These are phyloP conservation scores for Udeniomyces megalosporus DNA, from an alignment of 768 basidiomycete species.

Conservation along the genomic window DNA sequence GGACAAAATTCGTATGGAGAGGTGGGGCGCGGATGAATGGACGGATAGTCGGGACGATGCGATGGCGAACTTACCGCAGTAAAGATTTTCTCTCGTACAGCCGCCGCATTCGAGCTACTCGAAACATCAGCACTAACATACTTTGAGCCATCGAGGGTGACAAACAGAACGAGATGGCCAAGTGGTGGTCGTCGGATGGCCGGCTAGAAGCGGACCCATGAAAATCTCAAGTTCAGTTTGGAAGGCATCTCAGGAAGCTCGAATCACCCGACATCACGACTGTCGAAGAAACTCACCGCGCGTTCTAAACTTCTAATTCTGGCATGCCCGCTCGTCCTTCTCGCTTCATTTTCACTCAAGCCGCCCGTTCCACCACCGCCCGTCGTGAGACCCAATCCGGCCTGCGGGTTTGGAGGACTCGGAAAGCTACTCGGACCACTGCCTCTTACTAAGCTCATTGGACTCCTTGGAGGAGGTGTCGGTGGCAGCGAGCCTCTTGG, in stretches of 20 bases:
- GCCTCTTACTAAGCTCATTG: no score
- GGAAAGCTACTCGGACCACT: no score
- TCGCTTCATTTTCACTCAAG: no score
- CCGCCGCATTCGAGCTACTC: background rate
- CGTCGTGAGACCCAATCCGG: background rate
- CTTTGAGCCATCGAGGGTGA: slow-evolving; percentile 10
- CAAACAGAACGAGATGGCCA: slow-evolving; percentile 2
- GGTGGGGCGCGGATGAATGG: background rate
- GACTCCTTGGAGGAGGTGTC: no score
- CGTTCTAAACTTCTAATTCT: no score
- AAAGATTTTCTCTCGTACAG: slow-evolving; percentile 13
- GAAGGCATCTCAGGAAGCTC: no score
- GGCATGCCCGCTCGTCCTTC: no score
- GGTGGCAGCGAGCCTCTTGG: no score
- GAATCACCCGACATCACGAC: background rate
- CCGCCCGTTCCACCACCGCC: no score
- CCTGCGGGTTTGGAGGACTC: no score
- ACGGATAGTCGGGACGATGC: background rate
- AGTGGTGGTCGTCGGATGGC: background rate
- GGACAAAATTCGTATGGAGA: background rate
- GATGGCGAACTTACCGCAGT: slow-evolving; percentile 1
- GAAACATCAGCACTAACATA: slow-evolving; percentile 11
- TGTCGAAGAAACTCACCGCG: no score
- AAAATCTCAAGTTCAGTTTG: no score
- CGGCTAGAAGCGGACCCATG: background rate